Percentiles rank a stretch among this genome's conserved stretches.
Conservation (phyloP, 176 grass and related monocot genomes). For the Rhynchospora breviuscula region DNA sequence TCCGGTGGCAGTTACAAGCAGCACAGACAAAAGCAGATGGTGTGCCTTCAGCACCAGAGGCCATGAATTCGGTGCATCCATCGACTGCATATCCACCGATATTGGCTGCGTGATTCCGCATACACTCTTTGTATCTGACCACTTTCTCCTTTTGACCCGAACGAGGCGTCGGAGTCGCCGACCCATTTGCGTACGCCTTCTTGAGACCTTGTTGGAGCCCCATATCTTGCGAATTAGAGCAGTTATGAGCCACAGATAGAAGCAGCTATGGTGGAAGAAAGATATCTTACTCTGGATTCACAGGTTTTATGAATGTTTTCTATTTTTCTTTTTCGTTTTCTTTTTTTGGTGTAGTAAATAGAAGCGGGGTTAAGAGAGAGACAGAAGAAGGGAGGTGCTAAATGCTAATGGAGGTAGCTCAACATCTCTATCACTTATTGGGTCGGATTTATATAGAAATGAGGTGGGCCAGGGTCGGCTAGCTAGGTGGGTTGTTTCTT, state of each 20-base stretch:
- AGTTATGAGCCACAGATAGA: neutral
- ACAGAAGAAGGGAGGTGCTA: neutral
- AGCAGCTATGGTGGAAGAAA: neutral
- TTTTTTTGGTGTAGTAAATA: neutral
- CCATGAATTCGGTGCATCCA: constrained; percentile 70
- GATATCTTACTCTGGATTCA: neutral
- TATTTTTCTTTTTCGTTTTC: neutral
- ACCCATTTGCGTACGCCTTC: constrained; percentile 1
- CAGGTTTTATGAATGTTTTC: neutral
- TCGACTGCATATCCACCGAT: constrained; percentile 65
- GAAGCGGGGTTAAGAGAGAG: constrained; percentile 4
- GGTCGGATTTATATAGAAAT: constrained; percentile 29
- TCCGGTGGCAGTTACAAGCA: constrained; percentile 65
- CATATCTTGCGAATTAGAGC: constrained; percentile 2
- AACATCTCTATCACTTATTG: constrained; percentile 28
- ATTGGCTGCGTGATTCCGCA: constrained; percentile 58
- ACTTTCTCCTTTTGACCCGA: constrained; percentile 23
- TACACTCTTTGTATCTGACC: constrained; percentile 53
- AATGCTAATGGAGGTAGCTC: constrained; percentile 25
- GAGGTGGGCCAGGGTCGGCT: constrained; percentile 3
- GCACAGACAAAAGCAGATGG: constrained; percentile 46
- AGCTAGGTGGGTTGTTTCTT: constrained; percentile 21
- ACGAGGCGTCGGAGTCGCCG: neutral
- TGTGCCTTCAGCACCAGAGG: constrained; percentile 58
- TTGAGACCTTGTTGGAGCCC: constrained; percentile 17